Conservation (phyloP, 176 grass and related monocot genomes). For the Miscanthus lutarioriparius region DNA sequence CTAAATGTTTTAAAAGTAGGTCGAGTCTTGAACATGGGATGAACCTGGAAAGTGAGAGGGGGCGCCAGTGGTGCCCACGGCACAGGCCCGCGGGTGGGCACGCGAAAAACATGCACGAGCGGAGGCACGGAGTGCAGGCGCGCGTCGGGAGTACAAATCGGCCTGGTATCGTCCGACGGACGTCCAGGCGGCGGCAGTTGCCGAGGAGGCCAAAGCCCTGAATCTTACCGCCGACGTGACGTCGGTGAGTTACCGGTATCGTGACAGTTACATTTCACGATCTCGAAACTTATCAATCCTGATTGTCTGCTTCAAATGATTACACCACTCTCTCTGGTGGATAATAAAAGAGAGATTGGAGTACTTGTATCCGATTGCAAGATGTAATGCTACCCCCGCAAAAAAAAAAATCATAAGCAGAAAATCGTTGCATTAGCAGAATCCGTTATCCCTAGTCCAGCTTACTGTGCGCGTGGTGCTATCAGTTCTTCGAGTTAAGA, state of each 20-base stretch:
- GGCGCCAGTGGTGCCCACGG: too few species aligned
- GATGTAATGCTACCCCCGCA: neutral
- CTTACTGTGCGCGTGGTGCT: neutral
- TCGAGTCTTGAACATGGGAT: too few species aligned
- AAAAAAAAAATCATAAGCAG: neutral
- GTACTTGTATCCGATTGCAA: neutral
- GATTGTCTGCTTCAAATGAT: neutral
- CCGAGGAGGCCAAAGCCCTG: too few species aligned
- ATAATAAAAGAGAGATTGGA: neutral
- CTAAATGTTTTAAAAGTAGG: too few species aligned
- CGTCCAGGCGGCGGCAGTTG: too few species aligned
- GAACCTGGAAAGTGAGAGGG: too few species aligned
- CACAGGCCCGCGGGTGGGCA: too few species aligned
- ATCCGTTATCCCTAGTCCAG: neutral
- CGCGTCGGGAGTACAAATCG: too few species aligned
- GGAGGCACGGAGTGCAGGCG: too few species aligned
- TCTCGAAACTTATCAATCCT: neutral
- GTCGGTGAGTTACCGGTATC: neutral
- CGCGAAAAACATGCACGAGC: too few species aligned
- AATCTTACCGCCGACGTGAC: neutral
- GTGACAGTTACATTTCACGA: too few species aligned
- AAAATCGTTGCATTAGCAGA: neutral
- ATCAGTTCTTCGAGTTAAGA: conserved; percentile 18
- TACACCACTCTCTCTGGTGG: neutral
- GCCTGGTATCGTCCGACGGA: too few species aligned